phyloP scores from a whole-genome alignment of 495 filamentous ascomycete genomes.

The Podospora appendiculata region DNA sequence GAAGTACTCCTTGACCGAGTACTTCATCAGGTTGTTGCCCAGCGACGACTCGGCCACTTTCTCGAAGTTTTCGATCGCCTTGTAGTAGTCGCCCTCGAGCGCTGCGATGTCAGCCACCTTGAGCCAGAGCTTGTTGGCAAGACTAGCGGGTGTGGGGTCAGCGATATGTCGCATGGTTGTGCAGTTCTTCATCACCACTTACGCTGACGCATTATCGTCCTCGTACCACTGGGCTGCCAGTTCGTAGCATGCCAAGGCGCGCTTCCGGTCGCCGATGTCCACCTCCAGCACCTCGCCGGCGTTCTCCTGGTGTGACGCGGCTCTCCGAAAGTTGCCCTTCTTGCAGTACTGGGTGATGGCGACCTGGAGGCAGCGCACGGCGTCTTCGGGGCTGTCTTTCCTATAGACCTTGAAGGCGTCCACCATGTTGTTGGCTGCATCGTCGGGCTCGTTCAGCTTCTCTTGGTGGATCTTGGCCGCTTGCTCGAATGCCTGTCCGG shows the following conservation, averaged over 20 bases:
- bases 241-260: conserved; percentile 72
- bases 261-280: conserved; percentile 67
- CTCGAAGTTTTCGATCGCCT: conserved; percentile 73
- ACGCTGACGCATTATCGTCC: conserved; percentile 78
- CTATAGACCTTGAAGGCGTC: conserved; percentile 80
- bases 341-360: conserved; percentile 73
- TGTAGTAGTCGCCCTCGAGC: conserved; percentile 70
- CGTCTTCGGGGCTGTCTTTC: conserved; percentile 71
- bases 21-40: conserved; percentile 78
- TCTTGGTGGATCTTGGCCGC: conserved; percentile 67
- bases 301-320: conserved; percentile 80
- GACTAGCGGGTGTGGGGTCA: conserved; percentile 29
- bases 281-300: conserved; percentile 75
- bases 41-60: conserved; percentile 64
- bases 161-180: neutral
- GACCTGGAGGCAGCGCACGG: conserved; percentile 61
- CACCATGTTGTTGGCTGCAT: conserved; percentile 68
- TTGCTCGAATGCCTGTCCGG: conserved; percentile 70
- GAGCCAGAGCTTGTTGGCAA: conserved; percentile 84
- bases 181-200: conserved; percentile 22
- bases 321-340: conserved; percentile 81
- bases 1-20: conserved; percentile 88
- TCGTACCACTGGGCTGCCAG: conserved; percentile 82
- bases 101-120: conserved; percentile 85
- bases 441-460: conserved; percentile 79